A percentile compares a stretch with the other conserved stretches of the same genome.
phyloP scores from a whole-genome alignment of 106 monocot genomes.

The Iris macrosiphon region DNA sequence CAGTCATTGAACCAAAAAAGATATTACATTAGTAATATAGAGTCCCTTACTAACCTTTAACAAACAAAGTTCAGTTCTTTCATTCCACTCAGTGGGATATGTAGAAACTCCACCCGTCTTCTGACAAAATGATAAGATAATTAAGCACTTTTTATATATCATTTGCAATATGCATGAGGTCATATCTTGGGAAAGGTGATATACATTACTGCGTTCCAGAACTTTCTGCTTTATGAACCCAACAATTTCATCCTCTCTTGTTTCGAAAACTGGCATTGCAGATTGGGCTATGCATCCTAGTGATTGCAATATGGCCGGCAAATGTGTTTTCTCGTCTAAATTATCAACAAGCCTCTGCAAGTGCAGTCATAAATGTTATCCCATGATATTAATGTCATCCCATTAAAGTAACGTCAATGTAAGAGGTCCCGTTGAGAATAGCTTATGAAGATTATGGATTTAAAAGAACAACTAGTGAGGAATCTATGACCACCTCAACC shows the following conservation, averaged over 20 bases:
- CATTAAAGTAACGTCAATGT: not conserved
- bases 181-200: constrained; percentile 2
- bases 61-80: constrained; percentile 61
- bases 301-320: constrained; percentile 90
- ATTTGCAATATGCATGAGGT: not conserved
- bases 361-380: not conserved
- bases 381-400: too few relatives aligned
- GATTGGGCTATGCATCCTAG: constrained; percentile 93
- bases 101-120: constrained; percentile 20
- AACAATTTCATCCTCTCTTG: constrained; percentile 86
- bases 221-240: constrained; percentile 73
- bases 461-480: too few relatives aligned
- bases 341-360: constrained; percentile 92
- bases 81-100: constrained; percentile 47
- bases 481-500: too few relatives aligned
- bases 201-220: constrained; percentile 66
- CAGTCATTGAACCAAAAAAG: too few relatives aligned
- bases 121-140: constrained; percentile 24
- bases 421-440: constrained; percentile 3
- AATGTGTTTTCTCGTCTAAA: constrained; percentile 74
- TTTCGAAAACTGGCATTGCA: constrained; percentile 98
- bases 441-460: not conserved
- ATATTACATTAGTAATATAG: not conserved
- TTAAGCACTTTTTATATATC: not conserved
- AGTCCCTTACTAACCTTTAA: constrained; percentile 66